Evolutionary conservation across 176 grass and related monocot species (phyloP).

Genomic region (Lolium multiflorum): DNA sequence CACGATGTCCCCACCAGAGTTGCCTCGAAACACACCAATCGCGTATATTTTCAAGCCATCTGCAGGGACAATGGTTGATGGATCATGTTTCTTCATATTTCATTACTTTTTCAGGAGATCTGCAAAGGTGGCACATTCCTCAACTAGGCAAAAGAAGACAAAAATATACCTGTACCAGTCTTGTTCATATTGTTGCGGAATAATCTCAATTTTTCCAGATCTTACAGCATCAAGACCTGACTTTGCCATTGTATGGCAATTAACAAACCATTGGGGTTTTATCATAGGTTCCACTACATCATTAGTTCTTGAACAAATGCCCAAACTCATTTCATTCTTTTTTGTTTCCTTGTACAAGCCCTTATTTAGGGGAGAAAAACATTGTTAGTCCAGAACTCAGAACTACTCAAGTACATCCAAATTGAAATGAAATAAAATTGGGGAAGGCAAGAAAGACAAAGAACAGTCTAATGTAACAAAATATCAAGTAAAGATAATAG

Average conservation of each 20-base stretch:
- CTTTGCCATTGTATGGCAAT: slow-evolving; percentile 83
- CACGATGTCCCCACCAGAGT: slow-evolving; percentile 93
- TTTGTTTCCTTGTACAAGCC: slow-evolving; percentile 77
- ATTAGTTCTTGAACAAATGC: slow-evolving; percentile 85
- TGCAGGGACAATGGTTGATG: slow-evolving; percentile 37
- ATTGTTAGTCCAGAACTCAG: slow-evolving; percentile 17
- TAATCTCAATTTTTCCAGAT: slow-evolving; percentile 86
- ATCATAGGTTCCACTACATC: slow-evolving; percentile 90
- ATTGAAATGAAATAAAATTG: neutral
- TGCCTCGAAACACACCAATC: slow-evolving; percentile 96
- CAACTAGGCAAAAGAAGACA: neutral
- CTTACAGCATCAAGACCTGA: slow-evolving; percentile 76
- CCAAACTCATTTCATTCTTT: slow-evolving; percentile 97
- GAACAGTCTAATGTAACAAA: neutral
- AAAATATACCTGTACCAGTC: slow-evolving; percentile 86
- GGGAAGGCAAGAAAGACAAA: neutral
- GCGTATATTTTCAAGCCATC: slow-evolving; percentile 93
- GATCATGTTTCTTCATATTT: slow-evolving; percentile 13
- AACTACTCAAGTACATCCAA: slow-evolving; percentile 8
- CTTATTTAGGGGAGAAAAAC: slow-evolving; percentile 50
- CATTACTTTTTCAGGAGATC: neutral
- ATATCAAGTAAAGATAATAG: neutral
- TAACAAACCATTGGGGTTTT: slow-evolving; percentile 93
- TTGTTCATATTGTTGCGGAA: slow-evolving; percentile 91
- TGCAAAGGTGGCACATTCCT: slow-evolving; percentile 18